These are phyloP conservation scores for Spiromastix sp. DNA, from an alignment of 2,329 filamentous ascomycete species.

Conservation along the genomic window DNA sequence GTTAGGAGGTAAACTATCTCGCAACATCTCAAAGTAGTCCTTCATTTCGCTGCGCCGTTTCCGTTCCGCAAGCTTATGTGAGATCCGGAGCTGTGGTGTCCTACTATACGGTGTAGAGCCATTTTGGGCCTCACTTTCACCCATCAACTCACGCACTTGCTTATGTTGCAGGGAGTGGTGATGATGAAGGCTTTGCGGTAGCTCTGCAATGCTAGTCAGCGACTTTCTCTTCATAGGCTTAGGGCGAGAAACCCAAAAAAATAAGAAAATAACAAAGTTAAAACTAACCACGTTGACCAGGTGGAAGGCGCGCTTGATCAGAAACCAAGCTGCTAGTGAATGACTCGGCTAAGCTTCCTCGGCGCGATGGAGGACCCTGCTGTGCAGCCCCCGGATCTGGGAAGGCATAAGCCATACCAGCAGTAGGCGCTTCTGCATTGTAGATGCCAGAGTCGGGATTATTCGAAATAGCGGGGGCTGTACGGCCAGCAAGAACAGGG, in stretches of 20 bases:
- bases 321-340: slow-evolving; percentile 38
- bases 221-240: not conserved
- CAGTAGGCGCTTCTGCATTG: slow-evolving; percentile 39
- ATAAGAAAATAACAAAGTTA: not conserved
- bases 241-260: too few relatives aligned
- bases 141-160: slow-evolving; percentile 37
- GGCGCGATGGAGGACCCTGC: slow-evolving; percentile 31
- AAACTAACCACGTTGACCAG: slow-evolving; percentile 38
- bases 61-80: slow-evolving; percentile 40
- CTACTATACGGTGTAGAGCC: slow-evolving; percentile 38
- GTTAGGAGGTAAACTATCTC: slow-evolving; percentile 33
- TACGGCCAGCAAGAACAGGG: slow-evolving; percentile 34
- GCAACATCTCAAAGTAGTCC: slow-evolving; percentile 39
- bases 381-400: slow-evolving; percentile 36
- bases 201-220: slow-evolving; percentile 31
- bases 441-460: slow-evolving; percentile 41
- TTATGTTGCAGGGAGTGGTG: slow-evolving; percentile 40
- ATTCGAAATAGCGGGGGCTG: slow-evolving; percentile 38
- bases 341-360: slow-evolving; percentile 38
- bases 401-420: slow-evolving; percentile 41
- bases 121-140: slow-evolving; percentile 32
- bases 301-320: slow-evolving; percentile 38
- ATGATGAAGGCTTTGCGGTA: slow-evolving; percentile 38
- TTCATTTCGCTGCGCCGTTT: slow-evolving; percentile 45
- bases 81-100: slow-evolving; percentile 39